Conservation (phyloP, 2,329 filamentous ascomycete species). For the Lachnellula willkommii region DNA sequence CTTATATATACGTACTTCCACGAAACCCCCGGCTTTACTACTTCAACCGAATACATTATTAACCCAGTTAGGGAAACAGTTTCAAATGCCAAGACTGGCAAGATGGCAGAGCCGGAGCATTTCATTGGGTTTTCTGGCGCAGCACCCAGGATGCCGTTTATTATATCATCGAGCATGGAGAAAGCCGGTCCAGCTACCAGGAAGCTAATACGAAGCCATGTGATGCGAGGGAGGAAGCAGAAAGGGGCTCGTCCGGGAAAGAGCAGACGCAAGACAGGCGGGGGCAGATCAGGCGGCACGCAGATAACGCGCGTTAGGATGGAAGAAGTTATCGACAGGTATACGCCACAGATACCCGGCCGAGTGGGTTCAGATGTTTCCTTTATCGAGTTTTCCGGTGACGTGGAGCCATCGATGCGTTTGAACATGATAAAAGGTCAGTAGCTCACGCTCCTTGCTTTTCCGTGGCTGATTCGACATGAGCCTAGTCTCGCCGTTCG, state of each 20-base stretch:
- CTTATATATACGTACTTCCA: too few species aligned
- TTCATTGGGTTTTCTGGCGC: neutral
- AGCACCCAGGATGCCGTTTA: conserved; percentile 7
- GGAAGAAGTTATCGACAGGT: conserved; percentile 8
- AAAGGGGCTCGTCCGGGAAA: conserved; percentile 21
- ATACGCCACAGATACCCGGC: conserved; percentile 15
- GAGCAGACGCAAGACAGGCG: neutral
- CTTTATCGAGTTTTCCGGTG: conserved; percentile 25
- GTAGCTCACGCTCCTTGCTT: neutral
- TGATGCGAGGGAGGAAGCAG: conserved; percentile 40
- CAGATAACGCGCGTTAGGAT: neutral
- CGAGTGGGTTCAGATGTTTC: conserved; percentile 17
- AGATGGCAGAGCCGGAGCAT: neutral
- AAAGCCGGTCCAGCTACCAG: conserved; percentile 32
- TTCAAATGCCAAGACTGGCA: neutral
- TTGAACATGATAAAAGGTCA: conserved; percentile 30
- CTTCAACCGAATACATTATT: neutral
- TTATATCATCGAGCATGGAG: conserved; percentile 22
- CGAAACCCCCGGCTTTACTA: neutral
- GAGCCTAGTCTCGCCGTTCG: conserved; percentile 28
- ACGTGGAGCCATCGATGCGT: conserved; percentile 25
- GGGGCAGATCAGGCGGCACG: neutral
- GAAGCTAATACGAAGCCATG: conserved; percentile 39
- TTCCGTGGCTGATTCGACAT: neutral
- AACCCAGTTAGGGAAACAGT: conserved; percentile 1